These are phyloP conservation scores for Saccharomyces hybrid DNA, from an alignment of 1,139 yeast genomes.

Conservation along the genomic window DNA sequence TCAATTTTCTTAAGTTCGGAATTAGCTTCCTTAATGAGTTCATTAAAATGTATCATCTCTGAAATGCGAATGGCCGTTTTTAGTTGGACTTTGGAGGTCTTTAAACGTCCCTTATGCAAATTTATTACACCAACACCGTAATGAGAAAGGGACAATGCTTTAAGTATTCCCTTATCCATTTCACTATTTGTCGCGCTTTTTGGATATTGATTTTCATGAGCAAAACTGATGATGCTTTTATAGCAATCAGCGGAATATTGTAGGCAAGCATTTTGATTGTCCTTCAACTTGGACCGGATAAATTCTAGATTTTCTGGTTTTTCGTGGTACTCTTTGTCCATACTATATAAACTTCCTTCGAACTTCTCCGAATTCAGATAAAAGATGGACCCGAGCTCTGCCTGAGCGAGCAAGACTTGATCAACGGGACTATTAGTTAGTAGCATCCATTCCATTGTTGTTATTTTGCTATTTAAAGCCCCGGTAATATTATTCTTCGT, in stretches of 20 bases:
- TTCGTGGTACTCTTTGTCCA: conserved; percentile 8
- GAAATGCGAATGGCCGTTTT: conserved; percentile 67
- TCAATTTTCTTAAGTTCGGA: conserved; percentile 44
- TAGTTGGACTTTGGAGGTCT: conserved; percentile 49
- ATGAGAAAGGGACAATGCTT: conserved; percentile 68
- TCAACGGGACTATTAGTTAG: conserved; percentile 58
- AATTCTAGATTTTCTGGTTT: background rate
- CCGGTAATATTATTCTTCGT: conserved; percentile 54
- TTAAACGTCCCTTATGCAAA: conserved; percentile 40
- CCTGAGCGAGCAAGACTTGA: conserved; percentile 55
- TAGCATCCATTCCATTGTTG: conserved; percentile 68
- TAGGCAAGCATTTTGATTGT: background rate
- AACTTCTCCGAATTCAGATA: conserved; percentile 62
- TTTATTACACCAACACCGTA: conserved; percentile 80
- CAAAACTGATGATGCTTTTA: background rate
- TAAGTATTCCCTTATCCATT: conserved; percentile 40
- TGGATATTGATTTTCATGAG: conserved; percentile 2
- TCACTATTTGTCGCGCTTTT: background rate
- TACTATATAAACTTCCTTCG: conserved; percentile 40
- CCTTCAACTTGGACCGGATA: background rate
- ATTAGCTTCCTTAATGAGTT: conserved; percentile 56
- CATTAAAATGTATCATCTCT: conserved; percentile 53
- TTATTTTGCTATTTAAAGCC: conserved; percentile 55
- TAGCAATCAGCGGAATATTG: background rate
- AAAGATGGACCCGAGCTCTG: conserved; percentile 62